These are phyloP conservation scores for Phytophthora niederhauseri DNA, from an alignment of 352 stramenopile species.

Conservation along the genomic window DNA sequence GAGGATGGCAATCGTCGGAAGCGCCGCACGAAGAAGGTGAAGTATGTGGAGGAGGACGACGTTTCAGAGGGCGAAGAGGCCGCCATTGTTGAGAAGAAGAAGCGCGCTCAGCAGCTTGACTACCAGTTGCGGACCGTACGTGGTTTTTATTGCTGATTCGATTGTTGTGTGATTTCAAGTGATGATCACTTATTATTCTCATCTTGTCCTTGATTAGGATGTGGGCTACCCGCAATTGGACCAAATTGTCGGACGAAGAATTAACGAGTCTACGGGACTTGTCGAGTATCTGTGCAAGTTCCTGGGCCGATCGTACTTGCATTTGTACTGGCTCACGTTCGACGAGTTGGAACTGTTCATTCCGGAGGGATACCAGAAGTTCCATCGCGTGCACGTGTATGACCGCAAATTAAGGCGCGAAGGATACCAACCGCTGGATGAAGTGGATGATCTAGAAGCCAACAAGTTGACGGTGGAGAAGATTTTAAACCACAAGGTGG, in stretches of 20 bases:
- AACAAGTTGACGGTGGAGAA: constrained; percentile 91
- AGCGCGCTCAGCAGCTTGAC: constrained; percentile 76
- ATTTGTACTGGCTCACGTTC: constrained; percentile 91
- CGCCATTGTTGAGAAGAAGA: constrained; percentile 65
- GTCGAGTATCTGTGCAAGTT: constrained; percentile 92
- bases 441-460: constrained; percentile 87
- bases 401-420: constrained; percentile 83
- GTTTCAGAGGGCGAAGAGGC: constrained; percentile 71
- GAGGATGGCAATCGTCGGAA: constrained; percentile 38
- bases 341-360: constrained; percentile 88
- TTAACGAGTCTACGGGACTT: constrained; percentile 71
- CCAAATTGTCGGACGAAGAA: constrained; percentile 83
- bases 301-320: constrained; percentile 84
- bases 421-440: constrained; percentile 85
- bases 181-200: constrained; percentile 4
- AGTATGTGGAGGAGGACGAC: constrained; percentile 79
- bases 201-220: constrained; percentile 42
- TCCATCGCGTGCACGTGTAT: constrained; percentile 84
- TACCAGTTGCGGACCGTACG: constrained; percentile 65
- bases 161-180: background rate
- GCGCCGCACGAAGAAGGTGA: constrained; percentile 66
- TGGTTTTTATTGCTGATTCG: background rate
- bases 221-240: constrained; percentile 74
- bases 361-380: constrained; percentile 84
- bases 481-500: constrained; percentile 88